Evolutionary conservation across 1,139 yeast species (phyloP).

Genomic region (Nakaseomyces kungkrabaensis): DNA sequence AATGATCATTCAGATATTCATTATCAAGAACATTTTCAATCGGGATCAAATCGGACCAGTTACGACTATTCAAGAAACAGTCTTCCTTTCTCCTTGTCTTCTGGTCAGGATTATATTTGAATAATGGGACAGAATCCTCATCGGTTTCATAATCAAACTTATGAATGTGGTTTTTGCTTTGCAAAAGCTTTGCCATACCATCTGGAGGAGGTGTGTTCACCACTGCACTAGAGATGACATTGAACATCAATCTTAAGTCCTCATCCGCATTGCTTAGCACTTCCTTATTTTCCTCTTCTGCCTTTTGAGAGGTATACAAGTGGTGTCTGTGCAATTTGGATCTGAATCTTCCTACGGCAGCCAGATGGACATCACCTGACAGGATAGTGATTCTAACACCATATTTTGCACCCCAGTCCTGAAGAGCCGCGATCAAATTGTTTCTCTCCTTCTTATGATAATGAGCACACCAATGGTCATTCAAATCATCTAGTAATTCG

Average conservation of each 20-base stretch:
- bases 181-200: constrained; percentile 62
- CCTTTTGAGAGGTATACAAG: constrained; percentile 27
- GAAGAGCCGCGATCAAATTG: constrained; percentile 43
- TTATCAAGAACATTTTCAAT: constrained; percentile 30
- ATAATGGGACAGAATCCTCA: constrained; percentile 74
- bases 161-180: constrained; percentile 60
- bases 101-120: constrained; percentile 54
- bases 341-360: constrained; percentile 71
- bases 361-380: constrained; percentile 89
- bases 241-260: constrained; percentile 72
- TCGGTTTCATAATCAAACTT: constrained; percentile 53
- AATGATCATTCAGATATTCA: constrained; percentile 12
- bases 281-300: constrained; percentile 33
- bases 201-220: constrained; percentile 89
- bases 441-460: constrained; percentile 77
- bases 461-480: constrained; percentile 93
- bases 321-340: constrained; percentile 45
- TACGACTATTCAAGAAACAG: constrained; percentile 66
- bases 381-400: constrained; percentile 73
- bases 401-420: constrained; percentile 50
- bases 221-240: constrained; percentile 81
- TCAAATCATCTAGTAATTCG: constrained; percentile 82
- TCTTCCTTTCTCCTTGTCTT: constrained; percentile 38
- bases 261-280: constrained; percentile 44
- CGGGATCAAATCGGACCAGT: constrained; percentile 54